These are phyloP conservation scores for Microdochium nivale DNA, from an alignment of 2,329 filamentous ascomycete genomes.

Conservation along the genomic window DNA sequence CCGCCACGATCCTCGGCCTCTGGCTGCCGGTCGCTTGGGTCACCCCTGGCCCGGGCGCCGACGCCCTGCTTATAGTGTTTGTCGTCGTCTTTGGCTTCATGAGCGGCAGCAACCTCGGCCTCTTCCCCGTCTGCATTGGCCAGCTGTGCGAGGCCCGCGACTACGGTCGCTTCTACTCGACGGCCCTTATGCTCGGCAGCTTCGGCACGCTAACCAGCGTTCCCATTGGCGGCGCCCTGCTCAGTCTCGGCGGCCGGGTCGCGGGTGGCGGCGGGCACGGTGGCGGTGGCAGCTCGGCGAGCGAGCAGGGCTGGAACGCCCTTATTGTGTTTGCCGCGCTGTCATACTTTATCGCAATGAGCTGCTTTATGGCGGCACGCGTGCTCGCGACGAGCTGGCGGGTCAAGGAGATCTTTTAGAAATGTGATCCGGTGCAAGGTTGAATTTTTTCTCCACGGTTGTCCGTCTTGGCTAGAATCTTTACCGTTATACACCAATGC, in stretches of 20 bases:
- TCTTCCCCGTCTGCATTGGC: slow-evolving; percentile 73
- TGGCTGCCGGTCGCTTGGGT: slow-evolving; percentile 56
- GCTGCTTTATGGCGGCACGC: slow-evolving; percentile 16
- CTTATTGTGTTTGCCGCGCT: slow-evolving; percentile 17
- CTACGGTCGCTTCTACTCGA: slow-evolving; percentile 70
- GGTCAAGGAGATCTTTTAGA: slow-evolving; percentile 8
- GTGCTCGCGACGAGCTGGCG: slow-evolving; percentile 17
- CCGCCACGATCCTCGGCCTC: slow-evolving; percentile 51
- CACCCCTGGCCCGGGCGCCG: slow-evolving; percentile 26
- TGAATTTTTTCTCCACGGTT: no score
- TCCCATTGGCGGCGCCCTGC: slow-evolving; percentile 31
- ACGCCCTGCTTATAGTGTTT: slow-evolving; percentile 57
- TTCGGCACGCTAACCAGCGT: slow-evolving; percentile 52
- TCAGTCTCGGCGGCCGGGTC: slow-evolving; percentile 7
- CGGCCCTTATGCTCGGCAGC: slow-evolving; percentile 68
- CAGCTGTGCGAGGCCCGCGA: slow-evolving; percentile 69
- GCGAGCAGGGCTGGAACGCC: slow-evolving; percentile 14
- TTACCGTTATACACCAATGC: no score
- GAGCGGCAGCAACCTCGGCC: slow-evolving; percentile 67
- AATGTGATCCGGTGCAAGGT: no score
- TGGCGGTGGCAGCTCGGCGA: no score
- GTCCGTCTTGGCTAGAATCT: no score
- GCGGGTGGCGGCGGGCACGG: background rate
- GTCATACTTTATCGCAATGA: slow-evolving; percentile 17
- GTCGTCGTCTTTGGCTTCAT: slow-evolving; percentile 69